These are phyloP conservation scores for Scedosporium minutisporum DNA, from an alignment of 2,329 filamentous ascomycete genomes.

Conservation along the genomic window DNA sequence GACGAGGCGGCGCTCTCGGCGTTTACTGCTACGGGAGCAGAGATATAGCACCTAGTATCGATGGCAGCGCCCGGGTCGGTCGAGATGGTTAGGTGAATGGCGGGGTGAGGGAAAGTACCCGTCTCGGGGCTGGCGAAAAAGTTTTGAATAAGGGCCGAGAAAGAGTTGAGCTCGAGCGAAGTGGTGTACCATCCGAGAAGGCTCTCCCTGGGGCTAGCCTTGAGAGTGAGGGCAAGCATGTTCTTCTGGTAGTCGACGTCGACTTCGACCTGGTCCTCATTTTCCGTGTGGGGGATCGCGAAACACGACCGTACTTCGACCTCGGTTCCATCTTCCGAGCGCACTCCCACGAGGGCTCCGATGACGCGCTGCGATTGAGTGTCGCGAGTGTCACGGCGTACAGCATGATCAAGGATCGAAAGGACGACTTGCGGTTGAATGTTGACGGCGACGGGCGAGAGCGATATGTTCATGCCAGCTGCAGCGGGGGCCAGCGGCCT, in stretches of 20 bases:
- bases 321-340: constrained; percentile 93
- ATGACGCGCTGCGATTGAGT: constrained; percentile 92
- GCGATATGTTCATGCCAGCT: constrained; percentile 71
- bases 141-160: constrained; percentile 97
- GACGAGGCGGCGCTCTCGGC: constrained; percentile 91
- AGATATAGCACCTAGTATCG: constrained; percentile 89
- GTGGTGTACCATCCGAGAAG: constrained; percentile 98
- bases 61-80: constrained; percentile 84
- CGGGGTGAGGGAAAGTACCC: constrained; percentile 94
- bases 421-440: constrained; percentile 84
- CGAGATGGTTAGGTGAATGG: constrained; percentile 89
- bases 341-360: constrained; percentile 83
- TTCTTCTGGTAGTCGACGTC: constrained; percentile 99
- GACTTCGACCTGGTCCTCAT: constrained; percentile 96
- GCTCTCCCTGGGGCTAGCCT: constrained; percentile 86
- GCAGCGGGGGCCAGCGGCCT: constrained; percentile 78
- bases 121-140: constrained; percentile 97
- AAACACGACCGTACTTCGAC: constrained; percentile 95
- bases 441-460: constrained; percentile 84
- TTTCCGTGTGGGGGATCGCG: constrained; percentile 96
- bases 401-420: constrained; percentile 84
- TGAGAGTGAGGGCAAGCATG: constrained; percentile 91
- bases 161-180: constrained; percentile 92
- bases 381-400: constrained; percentile 66
- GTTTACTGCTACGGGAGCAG: constrained; percentile 86